Conservation (phyloP, 2,329 filamentous ascomycete species). For the Dactylella cylindrospora region DNA sequence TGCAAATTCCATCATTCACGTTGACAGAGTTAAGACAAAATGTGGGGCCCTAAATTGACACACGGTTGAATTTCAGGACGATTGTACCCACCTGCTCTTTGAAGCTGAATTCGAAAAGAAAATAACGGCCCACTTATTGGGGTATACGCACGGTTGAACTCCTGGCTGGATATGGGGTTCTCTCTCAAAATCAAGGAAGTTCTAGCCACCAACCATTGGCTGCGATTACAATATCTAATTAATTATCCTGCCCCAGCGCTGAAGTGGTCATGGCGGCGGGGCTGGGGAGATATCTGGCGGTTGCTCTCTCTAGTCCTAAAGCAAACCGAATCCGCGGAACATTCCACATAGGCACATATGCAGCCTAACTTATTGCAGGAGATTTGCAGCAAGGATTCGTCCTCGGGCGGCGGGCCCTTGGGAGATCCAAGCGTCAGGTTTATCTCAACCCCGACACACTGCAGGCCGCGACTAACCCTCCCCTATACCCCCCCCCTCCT, state of each 20-base stretch:
- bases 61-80: conserved; percentile 41
- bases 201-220: no score
- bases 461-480: no score
- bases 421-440: conserved; percentile 12
- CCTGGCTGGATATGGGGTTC: conserved; percentile 1
- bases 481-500: conserved; percentile 21
- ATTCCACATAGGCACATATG: conserved; percentile 42
- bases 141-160: conserved; percentile 29
- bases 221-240: no score
- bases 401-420: conserved; percentile 15
- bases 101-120: conserved; percentile 11
- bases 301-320: no score
- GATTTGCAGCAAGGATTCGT: conserved; percentile 43
- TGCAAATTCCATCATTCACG: conserved; percentile 43
- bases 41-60: conserved; percentile 40
- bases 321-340: conserved; percentile 37
- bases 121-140: conserved; percentile 18
- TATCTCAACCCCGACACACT: conserved; percentile 17
- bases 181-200: no score
- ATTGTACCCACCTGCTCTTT: conserved; percentile 13
- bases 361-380: conserved; percentile 44
- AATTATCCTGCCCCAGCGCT: no score
- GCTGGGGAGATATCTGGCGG: no score
- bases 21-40: conserved; percentile 41
- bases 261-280: no score